Percentiles rank a stretch among this genome's conserved stretches.
Conservation (phyloP, 306 rosid genomes). For the Rubus parviflorus region DNA sequence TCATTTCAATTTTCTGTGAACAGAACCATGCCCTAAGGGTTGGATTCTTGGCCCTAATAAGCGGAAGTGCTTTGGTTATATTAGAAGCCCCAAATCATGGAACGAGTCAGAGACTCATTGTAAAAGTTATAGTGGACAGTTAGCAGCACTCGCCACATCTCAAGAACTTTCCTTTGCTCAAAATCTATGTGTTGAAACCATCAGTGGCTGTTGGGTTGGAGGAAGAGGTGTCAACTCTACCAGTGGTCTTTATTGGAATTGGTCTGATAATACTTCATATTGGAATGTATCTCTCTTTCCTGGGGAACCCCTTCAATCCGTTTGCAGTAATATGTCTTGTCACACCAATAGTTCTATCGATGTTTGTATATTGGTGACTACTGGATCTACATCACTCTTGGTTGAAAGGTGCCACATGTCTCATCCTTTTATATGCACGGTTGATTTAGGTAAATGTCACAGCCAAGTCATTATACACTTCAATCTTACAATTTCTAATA, state of each 20-base stretch:
- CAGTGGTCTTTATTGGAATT: constrained; percentile 56
- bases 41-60: constrained; percentile 61
- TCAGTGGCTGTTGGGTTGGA: constrained; percentile 81
- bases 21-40: constrained; percentile 71
- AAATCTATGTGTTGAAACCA: constrained; percentile 47
- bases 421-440: constrained; percentile 68
- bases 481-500: constrained; percentile 10
- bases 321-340: constrained; percentile 59
- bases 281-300: constrained; percentile 64
- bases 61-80: constrained; percentile 62
- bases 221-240: constrained; percentile 62
- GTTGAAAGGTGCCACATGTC: constrained; percentile 57
- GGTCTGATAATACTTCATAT: constrained; percentile 69
- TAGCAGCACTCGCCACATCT: constrained; percentile 54
- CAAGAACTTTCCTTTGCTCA: constrained; percentile 60
- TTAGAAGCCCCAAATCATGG: constrained; percentile 56
- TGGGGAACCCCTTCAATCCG: constrained; percentile 27
- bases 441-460: constrained; percentile 50
- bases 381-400: constrained; percentile 43
- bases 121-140: constrained; percentile 61
- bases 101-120: constrained; percentile 78
- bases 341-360: constrained; percentile 32
- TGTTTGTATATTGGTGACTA: constrained; percentile 56
- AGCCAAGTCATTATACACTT: background rate
- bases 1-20: constrained; percentile 18